Evolutionary conservation across 805 yeast species (phyloP), one percentile per base, ranked within the genome.

Genomic region (Naumovozyma dairenensis): DNA sequence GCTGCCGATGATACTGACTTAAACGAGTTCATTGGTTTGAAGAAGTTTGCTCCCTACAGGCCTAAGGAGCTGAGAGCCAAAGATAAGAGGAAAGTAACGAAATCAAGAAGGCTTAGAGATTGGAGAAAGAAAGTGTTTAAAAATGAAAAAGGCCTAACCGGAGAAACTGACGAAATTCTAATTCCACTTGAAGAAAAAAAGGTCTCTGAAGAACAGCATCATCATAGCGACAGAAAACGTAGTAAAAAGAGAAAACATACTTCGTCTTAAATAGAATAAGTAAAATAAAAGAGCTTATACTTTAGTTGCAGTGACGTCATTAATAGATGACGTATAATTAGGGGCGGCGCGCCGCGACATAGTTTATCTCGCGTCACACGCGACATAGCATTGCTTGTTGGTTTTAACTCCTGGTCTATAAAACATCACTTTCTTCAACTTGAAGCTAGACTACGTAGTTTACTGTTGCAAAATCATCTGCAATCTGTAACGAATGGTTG

Each of bases 1-100:
- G 62, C 84, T 38, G 98, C 98, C 10, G 89, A 83, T 51, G 98
- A 92, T 55, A 68, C 71, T 40, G 81, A 80, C 31, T 67, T 92
- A 57, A 92, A 92, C 59, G 80, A 77, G 36, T 86, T 69, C 49
- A 78, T 86, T 37, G 92, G 96, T 16, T 63, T 92, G 48, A 89
- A 89, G 65, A 87, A 87, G 58, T 76, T 92, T 45, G 96, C 97
- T 0, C 89, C 97, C 19, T 92, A 83, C 57, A 75, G 96, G 55
- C 74, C 84, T 16, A 72, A 72, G 43, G 93, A 82, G 38, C 66
- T 69, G 43, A 67, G 76, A 43, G 60, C 66, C 45, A 84, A 79
- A 53, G 98, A 92, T 57, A 80, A 75, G 59, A 71, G 93, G 53
- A 83, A 84, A 62, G 80, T 72, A 37, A 75, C 86, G 25, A 92